Evolutionary conservation across 2,329 filamentous ascomycete species (phyloP), one percentile per base, ranked within the genome.

Genomic region (Phoma sp.): DNA sequence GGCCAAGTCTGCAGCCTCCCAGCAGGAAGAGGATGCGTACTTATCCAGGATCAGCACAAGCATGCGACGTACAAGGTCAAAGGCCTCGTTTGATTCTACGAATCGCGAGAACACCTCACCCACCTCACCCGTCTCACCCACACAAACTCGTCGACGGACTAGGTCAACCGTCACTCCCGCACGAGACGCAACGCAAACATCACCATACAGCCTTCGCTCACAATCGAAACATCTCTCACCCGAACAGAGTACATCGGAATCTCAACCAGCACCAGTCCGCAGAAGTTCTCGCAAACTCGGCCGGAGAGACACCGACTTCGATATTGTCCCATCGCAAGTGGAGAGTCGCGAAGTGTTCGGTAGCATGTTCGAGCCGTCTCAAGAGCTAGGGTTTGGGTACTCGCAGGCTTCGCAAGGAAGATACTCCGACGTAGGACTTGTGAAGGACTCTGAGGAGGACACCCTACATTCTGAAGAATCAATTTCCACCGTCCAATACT

Each of bases 371-470:
- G 53, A 57, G 25, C 54, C 63, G 4, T 68, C 68, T 11, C 68
- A 72, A 47, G 64, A 69, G 15, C 55, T 67, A 5, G 56, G 59
- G 14, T 55, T 48, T n/a, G 50, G 32, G 1, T 42, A 53, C 20
- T 65, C 61, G 5, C 62, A 64, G 45, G 53, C 46, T 9, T 65
- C 61, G 2, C 62, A 64, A 43, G 58, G 62, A 29, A 65, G 56
- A 40, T 69, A 59, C 47, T 56, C 66, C 9, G 59, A 70, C 23
- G 58, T 67, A 11, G 52, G 50, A 5, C 64, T 59, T 18, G 57
- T 72, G n/a, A 71, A 68, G 40, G 66, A 73, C 37, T 73, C 71
- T 1, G 69, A 70, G 20, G 69, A 74, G 30, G 64, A 60, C 32
- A 72, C 60, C 23, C 26, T 64, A n/a, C 61, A 58, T 18, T 69